Percentiles rank a stretch among this genome's conserved stretches.
These are phyloP conservation scores for Heterobasidion irregulare DNA, from an alignment of 1,284 basidiomycete genomes.

Conservation along the genomic window DNA sequence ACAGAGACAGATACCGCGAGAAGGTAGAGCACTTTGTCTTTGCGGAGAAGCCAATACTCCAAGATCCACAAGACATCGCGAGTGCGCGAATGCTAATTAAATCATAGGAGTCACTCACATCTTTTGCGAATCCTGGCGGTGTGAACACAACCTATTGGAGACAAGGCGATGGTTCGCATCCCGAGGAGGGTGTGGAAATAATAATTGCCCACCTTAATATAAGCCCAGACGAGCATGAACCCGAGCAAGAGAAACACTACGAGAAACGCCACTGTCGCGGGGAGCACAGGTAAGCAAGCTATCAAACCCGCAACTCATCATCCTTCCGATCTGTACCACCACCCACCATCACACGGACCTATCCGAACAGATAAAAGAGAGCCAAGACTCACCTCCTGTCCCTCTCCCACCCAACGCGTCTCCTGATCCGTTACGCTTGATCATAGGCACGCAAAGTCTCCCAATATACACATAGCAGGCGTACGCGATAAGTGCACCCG, in stretches of 20 bases:
- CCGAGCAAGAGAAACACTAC: constrained; percentile 51
- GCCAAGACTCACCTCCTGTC: constrained; percentile 46
- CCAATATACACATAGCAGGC: constrained; percentile 67
- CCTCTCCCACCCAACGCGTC: constrained; percentile 34
- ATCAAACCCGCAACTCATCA: too few relatives aligned
- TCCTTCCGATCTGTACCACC: too few relatives aligned
- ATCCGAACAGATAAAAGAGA: too few relatives aligned
- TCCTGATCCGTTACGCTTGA: constrained; percentile 26
- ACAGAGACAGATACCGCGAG: too few relatives aligned
- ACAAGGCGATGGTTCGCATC: not conserved
- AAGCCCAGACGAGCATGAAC: constrained; percentile 68
- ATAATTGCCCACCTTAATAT: constrained; percentile 43
- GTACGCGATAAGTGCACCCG: constrained; percentile 47
- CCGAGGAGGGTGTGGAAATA: not conserved
- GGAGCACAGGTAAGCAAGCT: too few relatives aligned
- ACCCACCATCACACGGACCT: too few relatives aligned
- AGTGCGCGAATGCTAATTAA: too few relatives aligned
- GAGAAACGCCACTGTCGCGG: constrained; percentile 43
- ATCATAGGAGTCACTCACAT: constrained; percentile 35
- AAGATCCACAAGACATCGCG: too few relatives aligned
- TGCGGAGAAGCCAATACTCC: too few relatives aligned
- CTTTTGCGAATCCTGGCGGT: constrained; percentile 59
- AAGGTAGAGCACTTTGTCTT: too few relatives aligned
- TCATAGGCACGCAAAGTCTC: constrained; percentile 56
- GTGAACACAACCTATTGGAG: constrained; percentile 46